These are phyloP conservation scores for Xerocomellus intermedius DNA, from an alignment of 768 basidiomycete species.

Conservation along the genomic window DNA sequence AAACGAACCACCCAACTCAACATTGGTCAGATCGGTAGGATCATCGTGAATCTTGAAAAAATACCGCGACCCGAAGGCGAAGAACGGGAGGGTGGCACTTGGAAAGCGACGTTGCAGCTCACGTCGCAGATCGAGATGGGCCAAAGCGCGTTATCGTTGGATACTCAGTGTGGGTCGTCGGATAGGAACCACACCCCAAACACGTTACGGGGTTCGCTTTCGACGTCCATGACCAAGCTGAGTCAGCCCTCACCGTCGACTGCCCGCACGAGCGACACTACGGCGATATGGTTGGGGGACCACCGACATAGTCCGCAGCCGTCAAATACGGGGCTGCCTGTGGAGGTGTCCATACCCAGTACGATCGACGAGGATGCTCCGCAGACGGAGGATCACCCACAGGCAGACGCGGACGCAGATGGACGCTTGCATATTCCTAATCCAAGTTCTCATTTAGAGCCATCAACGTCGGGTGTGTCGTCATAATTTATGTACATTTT, in stretches of 20 bases:
- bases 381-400: too few relatives aligned
- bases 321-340: too few relatives aligned
- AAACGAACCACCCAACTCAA: background rate
- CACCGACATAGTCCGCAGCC: too few relatives aligned
- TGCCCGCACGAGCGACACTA: too few relatives aligned
- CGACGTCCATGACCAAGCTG: background rate
- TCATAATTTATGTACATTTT: background rate
- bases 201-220: background rate
- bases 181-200: background rate
- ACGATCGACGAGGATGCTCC: background rate
- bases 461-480: background rate
- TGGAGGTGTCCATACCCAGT: too few relatives aligned
- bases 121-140: slow-evolving; percentile 20
- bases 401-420: background rate
- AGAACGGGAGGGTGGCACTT: background rate
- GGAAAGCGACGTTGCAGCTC: slow-evolving; percentile 10
- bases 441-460: background rate
- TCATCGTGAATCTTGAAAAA: slow-evolving; percentile 13
- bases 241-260: background rate
- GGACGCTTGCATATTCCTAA: background rate
- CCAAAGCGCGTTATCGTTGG: background rate
- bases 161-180: background rate
- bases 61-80: background rate
- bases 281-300: too few relatives aligned
- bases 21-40: slow-evolving; percentile 13